Evolutionary conservation across 1,139 yeast genomes (phyloP), one percentile per base, ranked within the genome.

Genomic region (Sugiyamaella grinbergsii): DNA sequence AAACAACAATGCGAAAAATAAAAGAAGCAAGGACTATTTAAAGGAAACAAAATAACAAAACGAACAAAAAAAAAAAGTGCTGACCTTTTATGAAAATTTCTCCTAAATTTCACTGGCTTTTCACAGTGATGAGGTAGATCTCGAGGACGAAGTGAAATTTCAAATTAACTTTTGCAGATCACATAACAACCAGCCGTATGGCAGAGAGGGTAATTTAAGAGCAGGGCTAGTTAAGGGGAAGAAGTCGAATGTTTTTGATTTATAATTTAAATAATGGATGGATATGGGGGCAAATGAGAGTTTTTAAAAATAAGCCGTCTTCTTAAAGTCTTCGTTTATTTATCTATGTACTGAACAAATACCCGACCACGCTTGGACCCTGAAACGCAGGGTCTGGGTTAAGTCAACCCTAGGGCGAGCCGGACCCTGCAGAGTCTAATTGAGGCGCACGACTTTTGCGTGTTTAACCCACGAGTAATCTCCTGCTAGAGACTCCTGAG

Each of bases 401-500:
- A 36, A 26, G 26, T 10, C n/a, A 31, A 8, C 34, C 37, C 18
- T 16, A n/a, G n/a, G n/a, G n/a, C n/a, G n/a, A n/a, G n/a, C 13
- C 18, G 6, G 20, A 19, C 13, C 42, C 31, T 23, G 32, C 42
- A 36, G 26, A 18, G n/a, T 11, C 33, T 29, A 13, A 5, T 5
- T 29, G n/a, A n/a, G n/a, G n/a, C n/a, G n/a, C n/a, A 5, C 13
- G 7, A 49, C 45, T 10, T 43, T 49, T 26, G 49, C 52, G 1
- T 5, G 20, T 6, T 11, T n/a, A 10, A 50, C 13, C 53, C 53
- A 50, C 3, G 32, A 22, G 6, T 20, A 15, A 23, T 50, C 36
- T 8, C 43, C 44, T 5, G 18, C 19, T 5, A 32, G 42, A 5
- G 52, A 29, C 37, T 50, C 54, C 5, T 47, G 44, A 11, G 53